These are phyloP conservation scores for Microdochium trichocladiopsis DNA, from an alignment of 2,329 filamentous ascomycete genomes.

Conservation along the genomic window DNA sequence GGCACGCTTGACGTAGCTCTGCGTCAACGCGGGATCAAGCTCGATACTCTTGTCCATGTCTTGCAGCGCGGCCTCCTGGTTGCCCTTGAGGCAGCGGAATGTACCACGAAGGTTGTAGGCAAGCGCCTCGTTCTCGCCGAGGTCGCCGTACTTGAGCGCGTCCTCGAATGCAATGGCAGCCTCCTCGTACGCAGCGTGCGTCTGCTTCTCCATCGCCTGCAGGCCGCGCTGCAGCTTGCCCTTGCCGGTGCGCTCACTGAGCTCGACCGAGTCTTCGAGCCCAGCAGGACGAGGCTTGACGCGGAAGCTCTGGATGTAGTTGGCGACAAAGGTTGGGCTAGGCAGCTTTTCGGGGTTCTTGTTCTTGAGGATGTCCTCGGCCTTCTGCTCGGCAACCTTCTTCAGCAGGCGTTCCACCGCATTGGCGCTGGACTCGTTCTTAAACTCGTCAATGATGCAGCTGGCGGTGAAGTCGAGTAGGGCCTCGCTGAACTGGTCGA, in stretches of 20 bases:
- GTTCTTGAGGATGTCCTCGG: conserved; percentile 74
- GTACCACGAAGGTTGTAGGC: conserved; percentile 97
- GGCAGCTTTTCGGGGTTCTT: conserved; percentile 85
- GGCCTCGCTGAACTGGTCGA: conserved; percentile 85
- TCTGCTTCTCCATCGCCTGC: conserved; percentile 75
- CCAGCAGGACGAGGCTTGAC: conserved; percentile 71
- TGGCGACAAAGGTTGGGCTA: conserved; percentile 93
- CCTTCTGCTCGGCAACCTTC: conserved; percentile 94
- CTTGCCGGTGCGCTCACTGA: conserved; percentile 72
- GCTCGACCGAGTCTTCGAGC: conserved; percentile 73
- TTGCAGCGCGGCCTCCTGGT: conserved; percentile 72
- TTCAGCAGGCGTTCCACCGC: conserved; percentile 90
- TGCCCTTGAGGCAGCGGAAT: conserved; percentile 86
- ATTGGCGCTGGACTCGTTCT: conserved; percentile 81
- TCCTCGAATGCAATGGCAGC: conserved; percentile 81
- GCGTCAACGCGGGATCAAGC: conserved; percentile 78
- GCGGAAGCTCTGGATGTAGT: conserved; percentile 98
- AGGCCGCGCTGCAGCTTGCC: conserved; percentile 82
- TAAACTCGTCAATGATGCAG: conserved; percentile 97
- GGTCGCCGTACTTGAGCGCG: conserved; percentile 73
- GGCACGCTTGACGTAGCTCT: conserved; percentile 97
- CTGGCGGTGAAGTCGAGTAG: conserved; percentile 96
- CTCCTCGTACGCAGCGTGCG: conserved; percentile 85
- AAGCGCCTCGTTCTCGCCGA: conserved; percentile 79
- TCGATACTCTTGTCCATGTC: conserved; percentile 93